A percentile compares a stretch with the other conserved stretches of the same genome.
Conservation (phyloP, 345 rosid species). For the Populus ilicifolia region DNA sequence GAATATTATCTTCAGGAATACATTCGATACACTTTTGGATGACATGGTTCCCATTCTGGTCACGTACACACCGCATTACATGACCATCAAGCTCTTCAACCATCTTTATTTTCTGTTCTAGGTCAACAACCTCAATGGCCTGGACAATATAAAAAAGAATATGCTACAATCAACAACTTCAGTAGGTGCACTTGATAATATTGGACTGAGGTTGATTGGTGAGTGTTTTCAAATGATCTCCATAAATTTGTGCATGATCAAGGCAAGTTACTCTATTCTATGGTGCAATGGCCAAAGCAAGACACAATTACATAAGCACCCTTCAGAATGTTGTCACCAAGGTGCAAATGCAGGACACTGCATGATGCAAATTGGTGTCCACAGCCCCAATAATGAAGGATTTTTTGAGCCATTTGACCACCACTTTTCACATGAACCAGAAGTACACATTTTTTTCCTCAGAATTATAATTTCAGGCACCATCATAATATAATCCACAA, state of each 20-base stretch:
- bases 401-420: not conserved
- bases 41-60: conserved; percentile 97
- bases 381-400: not conserved
- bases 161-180: not conserved
- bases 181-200: not conserved
- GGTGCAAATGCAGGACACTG: not conserved
- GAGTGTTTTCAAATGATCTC: not conserved
- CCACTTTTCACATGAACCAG: not conserved
- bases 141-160: conserved; percentile 23
- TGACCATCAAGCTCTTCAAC: conserved; percentile 91
- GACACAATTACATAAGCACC: not conserved
- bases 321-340: not conserved
- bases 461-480: not conserved
- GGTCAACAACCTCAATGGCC: conserved; percentile 92
- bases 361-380: not conserved
- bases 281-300: not conserved
- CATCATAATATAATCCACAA: not conserved
- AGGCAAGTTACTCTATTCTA: not conserved
- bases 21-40: conserved; percentile 97
- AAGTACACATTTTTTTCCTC: not conserved
- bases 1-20: conserved; percentile 79
- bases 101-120: conserved; percentile 85
- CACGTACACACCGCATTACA: conserved; percentile 89
- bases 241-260: not conserved
- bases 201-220: not conserved